Percentiles rank a stretch among this genome's conserved stretches.
phyloP scores from a whole-genome alignment of 2,329 filamentous ascomycete genomes.

The Penicillium palitans region DNA sequence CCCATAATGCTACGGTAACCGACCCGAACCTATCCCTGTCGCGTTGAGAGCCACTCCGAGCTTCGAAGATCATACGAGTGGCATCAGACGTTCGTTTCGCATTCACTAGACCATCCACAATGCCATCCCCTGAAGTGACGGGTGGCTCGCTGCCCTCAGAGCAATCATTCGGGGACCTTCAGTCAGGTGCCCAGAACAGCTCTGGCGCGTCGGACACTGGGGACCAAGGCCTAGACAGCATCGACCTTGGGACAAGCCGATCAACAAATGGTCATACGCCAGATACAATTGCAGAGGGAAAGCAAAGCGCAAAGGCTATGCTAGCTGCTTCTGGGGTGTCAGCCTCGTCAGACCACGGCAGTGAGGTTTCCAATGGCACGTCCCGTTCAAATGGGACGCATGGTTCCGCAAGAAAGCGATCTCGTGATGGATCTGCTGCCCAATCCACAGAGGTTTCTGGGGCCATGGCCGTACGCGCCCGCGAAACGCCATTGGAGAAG shows the following conservation, averaged over 20 bases:
- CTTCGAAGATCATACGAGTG: conserved; percentile 25
- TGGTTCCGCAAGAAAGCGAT: conserved; percentile 57
- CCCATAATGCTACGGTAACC: conserved; percentile 38
- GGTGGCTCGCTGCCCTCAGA: conserved; percentile 26
- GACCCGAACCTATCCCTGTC: conserved; percentile 23
- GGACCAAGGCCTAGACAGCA: conserved; percentile 24
- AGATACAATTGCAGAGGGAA: conserved; percentile 57
- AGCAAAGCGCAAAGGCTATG: conserved; percentile 61
- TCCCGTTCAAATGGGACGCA: conserved; percentile 45
- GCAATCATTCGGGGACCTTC: conserved; percentile 26
- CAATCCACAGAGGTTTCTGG: conserved; percentile 41
- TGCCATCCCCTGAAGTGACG: conserved; percentile 39
- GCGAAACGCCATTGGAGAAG: conserved; percentile 49
- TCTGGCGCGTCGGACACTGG: conserved; percentile 26
- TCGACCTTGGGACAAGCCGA: conserved; percentile 26
- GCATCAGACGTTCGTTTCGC: conserved; percentile 16
- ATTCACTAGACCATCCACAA: conserved; percentile 21
- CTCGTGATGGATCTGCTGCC: conserved; percentile 59
- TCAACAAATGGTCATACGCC: conserved; percentile 30
- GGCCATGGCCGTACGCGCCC: conserved; percentile 34
- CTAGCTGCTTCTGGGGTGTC: conserved; percentile 53
- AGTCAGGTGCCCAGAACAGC: conserved; percentile 27
- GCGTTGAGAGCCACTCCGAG: conserved; percentile 26
- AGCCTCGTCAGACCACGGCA: conserved; percentile 27
- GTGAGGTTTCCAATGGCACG: conserved; percentile 33